phyloP scores from a whole-genome alignment of 495 filamentous ascomycete genomes.

The Penicillium coffeae region DNA sequence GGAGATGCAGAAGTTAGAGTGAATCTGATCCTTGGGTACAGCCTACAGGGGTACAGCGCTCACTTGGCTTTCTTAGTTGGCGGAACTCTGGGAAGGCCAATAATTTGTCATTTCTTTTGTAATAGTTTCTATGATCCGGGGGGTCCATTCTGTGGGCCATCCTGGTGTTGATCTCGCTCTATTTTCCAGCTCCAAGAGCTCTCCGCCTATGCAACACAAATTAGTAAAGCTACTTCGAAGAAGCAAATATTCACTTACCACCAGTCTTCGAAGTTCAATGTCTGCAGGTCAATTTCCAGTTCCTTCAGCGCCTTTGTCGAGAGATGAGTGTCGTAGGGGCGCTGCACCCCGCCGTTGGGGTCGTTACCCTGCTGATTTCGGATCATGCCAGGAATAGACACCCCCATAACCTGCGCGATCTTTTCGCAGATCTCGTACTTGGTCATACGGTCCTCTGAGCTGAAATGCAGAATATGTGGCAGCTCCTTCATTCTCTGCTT shows the following conservation, averaged over 20 bases:
- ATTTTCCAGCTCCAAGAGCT: conserved; percentile 38
- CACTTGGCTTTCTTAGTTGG: no score
- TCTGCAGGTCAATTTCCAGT: conserved; percentile 70
- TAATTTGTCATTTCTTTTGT: no score
- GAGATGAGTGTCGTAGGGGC: conserved; percentile 88
- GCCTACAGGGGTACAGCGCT: no score
- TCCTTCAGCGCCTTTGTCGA: conserved; percentile 72
- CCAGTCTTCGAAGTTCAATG: conserved; percentile 76
- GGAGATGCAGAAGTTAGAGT: no score
- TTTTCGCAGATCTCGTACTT: conserved; percentile 88
- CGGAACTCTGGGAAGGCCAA: no score
- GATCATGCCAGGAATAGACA: conserved; percentile 67
- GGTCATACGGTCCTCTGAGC: conserved; percentile 79
- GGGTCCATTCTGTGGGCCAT: no score
- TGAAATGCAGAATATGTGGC: conserved; percentile 79
- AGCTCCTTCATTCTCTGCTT: conserved; percentile 41
- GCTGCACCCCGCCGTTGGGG: conserved; percentile 66
- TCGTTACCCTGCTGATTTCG: conserved; percentile 73
- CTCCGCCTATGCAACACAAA: conserved; percentile 28
- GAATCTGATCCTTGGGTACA: no score
- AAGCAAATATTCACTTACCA: conserved; percentile 56
- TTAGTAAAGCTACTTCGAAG: not conserved
- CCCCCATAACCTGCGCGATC: conserved; percentile 75
- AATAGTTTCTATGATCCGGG: no score
- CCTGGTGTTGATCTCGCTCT: no score